Evolutionary conservation across 2,329 filamentous ascomycete species (phyloP).

Genomic region (Xylariales sp.): DNA sequence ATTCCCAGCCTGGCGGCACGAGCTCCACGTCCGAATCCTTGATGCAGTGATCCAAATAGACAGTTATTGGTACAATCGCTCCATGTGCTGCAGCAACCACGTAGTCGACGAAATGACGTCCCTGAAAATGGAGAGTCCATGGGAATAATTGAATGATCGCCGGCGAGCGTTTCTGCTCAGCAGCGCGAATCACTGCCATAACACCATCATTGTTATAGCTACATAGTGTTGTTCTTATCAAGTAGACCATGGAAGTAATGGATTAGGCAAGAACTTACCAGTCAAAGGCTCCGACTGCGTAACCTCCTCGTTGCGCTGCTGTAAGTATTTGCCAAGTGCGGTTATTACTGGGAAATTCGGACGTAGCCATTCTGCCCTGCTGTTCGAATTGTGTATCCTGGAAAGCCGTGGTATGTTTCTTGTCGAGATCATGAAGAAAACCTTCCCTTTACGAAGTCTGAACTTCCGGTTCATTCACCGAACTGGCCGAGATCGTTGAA

Average conservation of each 20-base stretch:
- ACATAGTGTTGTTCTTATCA: background rate
- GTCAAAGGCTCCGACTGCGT: conserved; percentile 40
- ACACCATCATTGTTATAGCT: conserved; percentile 59
- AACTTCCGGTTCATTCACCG: too few species aligned
- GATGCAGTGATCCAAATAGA: conserved; percentile 56
- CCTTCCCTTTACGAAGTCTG: too few species aligned
- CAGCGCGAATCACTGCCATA: conserved; percentile 55
- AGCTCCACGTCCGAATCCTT: conserved; percentile 21
- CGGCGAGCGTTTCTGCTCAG: conserved; percentile 54
- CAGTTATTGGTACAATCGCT: conserved; percentile 46
- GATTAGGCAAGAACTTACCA: conserved; percentile 27
- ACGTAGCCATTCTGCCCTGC: too few species aligned
- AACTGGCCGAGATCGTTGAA: too few species aligned
- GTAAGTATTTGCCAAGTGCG: conserved; percentile 35
- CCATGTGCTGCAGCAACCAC: conserved; percentile 43
- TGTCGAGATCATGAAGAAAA: too few species aligned
- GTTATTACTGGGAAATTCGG: conserved; percentile 19
- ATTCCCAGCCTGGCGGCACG: conserved; percentile 57
- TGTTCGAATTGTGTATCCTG: too few species aligned
- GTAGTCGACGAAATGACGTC: conserved; percentile 40
- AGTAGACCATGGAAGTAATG: background rate
- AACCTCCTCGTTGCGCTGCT: conserved; percentile 40
- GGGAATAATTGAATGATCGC: conserved; percentile 63
- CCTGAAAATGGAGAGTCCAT: conserved; percentile 58
- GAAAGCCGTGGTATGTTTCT: too few species aligned